Conservation (phyloP, 306 rosid genomes). For the Cajanus cajan region DNA sequence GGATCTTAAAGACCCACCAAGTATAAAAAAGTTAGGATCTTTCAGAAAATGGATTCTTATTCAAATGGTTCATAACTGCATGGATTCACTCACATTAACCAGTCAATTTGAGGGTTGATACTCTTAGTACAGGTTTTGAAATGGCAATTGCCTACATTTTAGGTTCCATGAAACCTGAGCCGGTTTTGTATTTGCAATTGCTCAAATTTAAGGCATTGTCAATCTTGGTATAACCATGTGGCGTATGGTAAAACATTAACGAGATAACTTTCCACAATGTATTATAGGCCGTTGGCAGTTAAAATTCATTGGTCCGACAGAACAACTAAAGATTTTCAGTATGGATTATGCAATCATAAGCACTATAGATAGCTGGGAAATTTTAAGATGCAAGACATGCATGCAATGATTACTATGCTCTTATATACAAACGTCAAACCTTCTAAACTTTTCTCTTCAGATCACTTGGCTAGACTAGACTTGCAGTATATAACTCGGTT, state of each 20-base stretch:
- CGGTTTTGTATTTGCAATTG: background rate
- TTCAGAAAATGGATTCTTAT: background rate
- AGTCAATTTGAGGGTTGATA: background rate
- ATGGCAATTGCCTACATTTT: background rate
- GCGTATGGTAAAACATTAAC: background rate
- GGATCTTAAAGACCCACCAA: background rate
- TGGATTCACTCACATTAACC: background rate
- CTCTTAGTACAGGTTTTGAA: background rate
- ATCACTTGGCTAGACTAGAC: slow-evolving; percentile 6
- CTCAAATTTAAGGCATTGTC: background rate
- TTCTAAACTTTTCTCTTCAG: background rate
- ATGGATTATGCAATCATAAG: background rate
- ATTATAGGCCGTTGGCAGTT: background rate
- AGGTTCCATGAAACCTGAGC: background rate
- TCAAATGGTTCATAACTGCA: background rate
- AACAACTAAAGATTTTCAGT: no score
- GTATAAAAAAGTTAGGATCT: background rate
- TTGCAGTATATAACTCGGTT: background rate
- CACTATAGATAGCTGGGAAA: background rate
- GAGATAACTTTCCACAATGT: background rate
- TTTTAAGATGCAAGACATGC: background rate
- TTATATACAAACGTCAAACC: background rate
- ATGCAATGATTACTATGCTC: background rate
- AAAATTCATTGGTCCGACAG: background rate
- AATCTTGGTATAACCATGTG: background rate